phyloP scores from a whole-genome alignment of 1,139 yeast genomes.

The Zygosaccharomyces pseudobailii region DNA sequence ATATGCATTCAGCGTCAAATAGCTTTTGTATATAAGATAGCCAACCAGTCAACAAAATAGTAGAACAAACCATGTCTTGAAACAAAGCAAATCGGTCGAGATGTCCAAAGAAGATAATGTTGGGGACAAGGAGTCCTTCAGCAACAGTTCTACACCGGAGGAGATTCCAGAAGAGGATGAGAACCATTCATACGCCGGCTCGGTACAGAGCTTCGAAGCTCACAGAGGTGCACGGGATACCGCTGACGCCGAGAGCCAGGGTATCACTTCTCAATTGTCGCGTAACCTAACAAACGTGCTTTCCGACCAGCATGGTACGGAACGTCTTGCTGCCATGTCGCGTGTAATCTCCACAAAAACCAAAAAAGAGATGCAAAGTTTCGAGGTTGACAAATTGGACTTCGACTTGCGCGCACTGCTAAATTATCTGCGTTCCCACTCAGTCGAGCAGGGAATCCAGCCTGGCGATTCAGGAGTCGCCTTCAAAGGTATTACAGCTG shows the following conservation, averaged over 20 bases:
- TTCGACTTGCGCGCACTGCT: constrained; percentile 40
- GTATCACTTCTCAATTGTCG: constrained; percentile 29
- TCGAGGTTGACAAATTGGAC: constrained; percentile 38
- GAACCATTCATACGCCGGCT: constrained; percentile 22
- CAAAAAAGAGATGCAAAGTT: constrained; percentile 35
- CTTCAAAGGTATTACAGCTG: constrained; percentile 43
- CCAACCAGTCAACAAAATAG: too few relatives aligned
- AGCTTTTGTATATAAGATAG: too few relatives aligned
- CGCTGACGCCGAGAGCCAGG: constrained; percentile 24
- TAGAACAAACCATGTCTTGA: too few relatives aligned
- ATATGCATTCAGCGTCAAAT: too few relatives aligned
- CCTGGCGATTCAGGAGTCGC: constrained; percentile 48
- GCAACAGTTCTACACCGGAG: constrained; percentile 3
- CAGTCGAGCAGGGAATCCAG: constrained; percentile 41
- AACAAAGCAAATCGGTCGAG: neutral
- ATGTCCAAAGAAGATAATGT: constrained; percentile 14
- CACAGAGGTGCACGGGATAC: neutral
- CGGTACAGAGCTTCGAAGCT: constrained; percentile 15
- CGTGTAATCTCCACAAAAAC: constrained; percentile 42
- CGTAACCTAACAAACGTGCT: constrained; percentile 31
- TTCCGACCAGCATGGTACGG: constrained; percentile 34
- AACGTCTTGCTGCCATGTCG: constrained; percentile 39
- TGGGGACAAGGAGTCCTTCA: constrained; percentile 12
- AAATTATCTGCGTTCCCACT: constrained; percentile 36
- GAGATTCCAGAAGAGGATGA: constrained; percentile 3